Base-by-base conservation (phyloP, 176 grass and related monocot genomes). In the Neostapfia colusana region DNA sequence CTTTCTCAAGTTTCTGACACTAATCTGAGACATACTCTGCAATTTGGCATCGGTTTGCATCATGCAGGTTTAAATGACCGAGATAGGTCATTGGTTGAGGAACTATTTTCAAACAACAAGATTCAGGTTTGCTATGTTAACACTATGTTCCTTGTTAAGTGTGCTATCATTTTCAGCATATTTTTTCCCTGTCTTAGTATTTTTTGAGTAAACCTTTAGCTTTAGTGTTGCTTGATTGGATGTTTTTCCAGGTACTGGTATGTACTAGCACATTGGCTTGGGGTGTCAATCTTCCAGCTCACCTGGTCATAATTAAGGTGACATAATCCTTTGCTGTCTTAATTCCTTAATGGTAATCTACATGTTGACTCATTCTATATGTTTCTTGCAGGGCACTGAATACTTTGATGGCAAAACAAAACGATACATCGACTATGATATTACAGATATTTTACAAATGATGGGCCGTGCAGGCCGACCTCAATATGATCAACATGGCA, bases 401-500 rank as follows among this genome's bases (percentile, higher is more conserved):
- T 98, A 89, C 67, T 98, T 79, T 80, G 95, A 98, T 84, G 95
- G 95, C 36, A 98, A 93, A 87, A 86, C 95, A 88, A 98, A 97
- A 86, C 85, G 91, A 92, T 98, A 98, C 63, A 60, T 98, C 48
- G 91, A 98, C 84, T 98, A 92, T 71, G 91, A 88, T 79, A 98
- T 98, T 67, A 98, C 95, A 73, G 89, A 98, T 84, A 93, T 98
- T 88, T 78, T 98, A 70, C 95, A 98, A 90, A 98, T 98, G 95
- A 98, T 98, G 95, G 95, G 95, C 48, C 95, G 95, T 81, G 95
- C 95, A 13, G 91, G 95, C 71, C 88, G 91, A 61, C 95, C 95
- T 20, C 91, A 98, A 70, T 98, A 89, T 59, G 95, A 98, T 80
- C 95, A 93, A 72, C 95, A 98, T 90, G 95, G 95, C 66, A 98